Evolutionary conservation across 345 rosid species (phyloP), one percentile per base, ranked within the genome.

Genomic region (Boechera divaricarpa): DNA sequence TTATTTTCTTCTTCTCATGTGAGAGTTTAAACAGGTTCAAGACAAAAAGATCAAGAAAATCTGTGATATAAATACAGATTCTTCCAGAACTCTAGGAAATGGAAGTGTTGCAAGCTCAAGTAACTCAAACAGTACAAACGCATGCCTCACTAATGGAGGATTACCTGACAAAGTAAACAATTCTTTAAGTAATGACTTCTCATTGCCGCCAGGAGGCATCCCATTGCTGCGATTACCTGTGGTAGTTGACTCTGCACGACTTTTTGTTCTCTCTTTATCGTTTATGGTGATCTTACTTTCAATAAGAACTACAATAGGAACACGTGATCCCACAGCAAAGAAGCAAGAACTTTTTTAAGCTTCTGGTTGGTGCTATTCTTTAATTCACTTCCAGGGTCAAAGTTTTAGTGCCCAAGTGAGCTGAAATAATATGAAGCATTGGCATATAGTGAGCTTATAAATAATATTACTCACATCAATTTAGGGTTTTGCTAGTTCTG

Each of bases 41-140:
- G 97, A 94, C 57, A 92, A 89, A 87, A 90, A 89, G 90, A 83
- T 92, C 16, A 92, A 92, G 83, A 94, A 92, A 79, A 70, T 92
- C 63, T 86, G 93, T 77, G 91, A 87, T n/a, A 86, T 90, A 90
- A 94, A 90, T 71, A 65, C 88, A 74, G 96, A 88, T 81, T 84
- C 90, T 70, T 86, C 87, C 32, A 88, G 82, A 83, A 76, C 87
- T 73, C 38, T 84, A 65, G 89, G 86, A 81, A 94, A 92, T 83
- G 97, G 97, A 66, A 80, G 77, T 79, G 58, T 77, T 82, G 92
- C 86, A 51, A 88, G 86, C 81, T 87, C 97, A 82, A 92, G 91
- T 76, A 85, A 80, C 75, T 83, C 87, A 54, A 77, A 75, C 70
- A 78, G 69, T 79, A 75, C 74, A 67, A 82, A 80, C 74, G 60